Conservation (phyloP, 441 rosid genomes). For the Mallotus repandus region DNA sequence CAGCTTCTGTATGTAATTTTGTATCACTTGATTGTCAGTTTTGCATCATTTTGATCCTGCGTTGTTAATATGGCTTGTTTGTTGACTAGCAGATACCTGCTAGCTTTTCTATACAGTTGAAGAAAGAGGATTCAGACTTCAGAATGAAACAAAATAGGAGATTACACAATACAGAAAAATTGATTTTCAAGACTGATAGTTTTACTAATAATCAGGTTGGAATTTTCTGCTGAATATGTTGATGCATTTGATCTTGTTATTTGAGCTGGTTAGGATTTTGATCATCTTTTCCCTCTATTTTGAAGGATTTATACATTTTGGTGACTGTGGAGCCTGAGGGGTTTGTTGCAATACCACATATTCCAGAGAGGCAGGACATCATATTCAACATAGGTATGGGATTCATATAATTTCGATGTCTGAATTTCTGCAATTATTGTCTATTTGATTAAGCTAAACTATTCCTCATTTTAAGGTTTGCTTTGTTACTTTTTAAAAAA, state of each 20-base stretch:
- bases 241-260: constrained; percentile 5
- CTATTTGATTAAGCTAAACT: constrained; percentile 4
- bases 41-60: constrained; percentile 18
- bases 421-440: background rate
- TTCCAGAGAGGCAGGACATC: constrained; percentile 51
- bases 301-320: constrained; percentile 50
- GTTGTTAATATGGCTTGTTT: background rate
- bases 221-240: constrained; percentile 5
- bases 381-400: constrained; percentile 75
- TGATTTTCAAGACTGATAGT: constrained; percentile 62
- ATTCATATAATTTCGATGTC: background rate
- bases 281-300: constrained; percentile 23
- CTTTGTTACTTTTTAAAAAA: no score
- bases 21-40: constrained; percentile 9
- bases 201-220: constrained; percentile 52
- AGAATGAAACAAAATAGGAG: constrained; percentile 44
- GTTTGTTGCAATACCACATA: constrained; percentile 63
- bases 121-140: constrained; percentile 38
- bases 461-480: background rate
- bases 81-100: constrained; percentile 57
- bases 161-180: constrained; percentile 74
- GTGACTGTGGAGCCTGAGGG: constrained; percentile 87
- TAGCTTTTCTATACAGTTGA: constrained; percentile 56
- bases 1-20: constrained; percentile 78
- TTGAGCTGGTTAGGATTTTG: constrained; percentile 12